A percentile compares a stretch with the other conserved stretches of the same genome.
These are phyloP conservation scores for Trametes sanguinea DNA, from an alignment of 768 basidiomycete species.

Conservation along the genomic window DNA sequence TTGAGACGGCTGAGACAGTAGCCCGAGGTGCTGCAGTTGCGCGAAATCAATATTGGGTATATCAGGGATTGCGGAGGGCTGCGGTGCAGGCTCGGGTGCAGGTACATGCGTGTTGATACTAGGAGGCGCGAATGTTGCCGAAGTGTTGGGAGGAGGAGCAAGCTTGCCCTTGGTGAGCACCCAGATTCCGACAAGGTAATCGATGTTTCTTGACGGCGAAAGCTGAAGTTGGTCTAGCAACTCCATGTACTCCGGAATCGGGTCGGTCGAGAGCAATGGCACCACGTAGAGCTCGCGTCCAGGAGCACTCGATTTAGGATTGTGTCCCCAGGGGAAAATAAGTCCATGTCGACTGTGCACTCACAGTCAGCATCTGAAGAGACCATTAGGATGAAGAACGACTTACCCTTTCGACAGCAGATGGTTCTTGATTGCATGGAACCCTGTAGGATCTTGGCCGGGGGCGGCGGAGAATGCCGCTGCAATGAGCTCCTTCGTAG, in stretches of 20 bases:
- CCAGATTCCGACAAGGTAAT: conserved; percentile 82
- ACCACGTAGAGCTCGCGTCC: conserved; percentile 89
- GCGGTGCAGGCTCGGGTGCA: conserved; percentile 7
- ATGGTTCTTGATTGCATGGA: conserved; percentile 64
- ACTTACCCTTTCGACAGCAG: conserved; percentile 73
- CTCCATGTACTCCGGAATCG: conserved; percentile 84
- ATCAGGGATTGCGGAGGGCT: conserved; percentile 4
- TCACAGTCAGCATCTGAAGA: conserved; percentile 12
- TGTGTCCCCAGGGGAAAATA: conserved; percentile 82
- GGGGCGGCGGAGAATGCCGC: conserved; percentile 66
- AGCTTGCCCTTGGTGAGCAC: conserved; percentile 83
- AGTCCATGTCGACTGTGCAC: conserved; percentile 74
- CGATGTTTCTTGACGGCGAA: conserved; percentile 59
- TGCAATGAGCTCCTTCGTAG: conserved; percentile 76
- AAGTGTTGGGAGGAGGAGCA: conserved; percentile 34
- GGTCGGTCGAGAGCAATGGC: conserved; percentile 64
- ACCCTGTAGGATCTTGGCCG: conserved; percentile 45
- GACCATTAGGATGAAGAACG: conserved; percentile 3
- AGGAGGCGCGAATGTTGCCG: conserved; percentile 19
- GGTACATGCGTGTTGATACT: conserved; percentile 11
- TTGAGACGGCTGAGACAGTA: conserved; percentile 2
- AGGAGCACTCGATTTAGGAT: conserved; percentile 70
- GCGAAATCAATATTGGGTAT: conserved; percentile 19
- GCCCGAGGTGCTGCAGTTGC: conserved; percentile 20
- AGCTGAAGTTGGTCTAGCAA: conserved; percentile 75